Conservation (phyloP, 768 basidiomycete species). For the Boletus sensibilis region DNA sequence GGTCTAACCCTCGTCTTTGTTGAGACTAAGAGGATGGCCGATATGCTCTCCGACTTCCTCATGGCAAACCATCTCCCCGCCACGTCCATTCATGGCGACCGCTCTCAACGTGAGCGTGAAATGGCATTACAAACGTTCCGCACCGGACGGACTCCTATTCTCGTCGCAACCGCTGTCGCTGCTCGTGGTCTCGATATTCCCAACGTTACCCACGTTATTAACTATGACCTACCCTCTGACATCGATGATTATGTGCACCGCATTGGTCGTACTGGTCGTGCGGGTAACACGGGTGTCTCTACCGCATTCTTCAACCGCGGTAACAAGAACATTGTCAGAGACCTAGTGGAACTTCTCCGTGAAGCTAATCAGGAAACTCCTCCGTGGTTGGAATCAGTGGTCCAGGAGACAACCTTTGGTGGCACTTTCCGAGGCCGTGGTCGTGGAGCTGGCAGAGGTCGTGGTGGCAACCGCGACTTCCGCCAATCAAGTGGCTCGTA, state of each 20-base stretch:
- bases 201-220: constrained; percentile 97
- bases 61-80: constrained; percentile 79
- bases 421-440: constrained; percentile 56
- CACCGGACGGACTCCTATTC: constrained; percentile 88
- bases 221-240: constrained; percentile 96
- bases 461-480: constrained; percentile 39
- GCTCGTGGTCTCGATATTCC: constrained; percentile 99
- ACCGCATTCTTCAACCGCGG: constrained; percentile 96
- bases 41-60: constrained; percentile 96
- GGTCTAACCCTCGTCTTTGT: constrained; percentile 96
- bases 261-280: constrained; percentile 97
- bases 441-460: constrained; percentile 39
- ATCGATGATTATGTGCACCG: constrained; percentile 99
- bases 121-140: constrained; percentile 94
- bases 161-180: constrained; percentile 98
- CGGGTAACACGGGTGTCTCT: constrained; percentile 93
- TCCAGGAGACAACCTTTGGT: constrained; percentile 77
- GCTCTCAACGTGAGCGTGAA: constrained; percentile 97
- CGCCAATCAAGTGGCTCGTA: constrained; percentile 29
- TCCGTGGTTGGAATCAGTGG: constrained; percentile 83
- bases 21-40: constrained; percentile 99
- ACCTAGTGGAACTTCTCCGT: constrained; percentile 87
- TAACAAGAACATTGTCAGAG: constrained; percentile 89
- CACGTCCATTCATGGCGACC: constrained; percentile 97
- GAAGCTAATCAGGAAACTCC: constrained; percentile 98